phyloP scores from a whole-genome alignment of 23 red algal genomes.

The Pyropia haitanensis region DNA sequence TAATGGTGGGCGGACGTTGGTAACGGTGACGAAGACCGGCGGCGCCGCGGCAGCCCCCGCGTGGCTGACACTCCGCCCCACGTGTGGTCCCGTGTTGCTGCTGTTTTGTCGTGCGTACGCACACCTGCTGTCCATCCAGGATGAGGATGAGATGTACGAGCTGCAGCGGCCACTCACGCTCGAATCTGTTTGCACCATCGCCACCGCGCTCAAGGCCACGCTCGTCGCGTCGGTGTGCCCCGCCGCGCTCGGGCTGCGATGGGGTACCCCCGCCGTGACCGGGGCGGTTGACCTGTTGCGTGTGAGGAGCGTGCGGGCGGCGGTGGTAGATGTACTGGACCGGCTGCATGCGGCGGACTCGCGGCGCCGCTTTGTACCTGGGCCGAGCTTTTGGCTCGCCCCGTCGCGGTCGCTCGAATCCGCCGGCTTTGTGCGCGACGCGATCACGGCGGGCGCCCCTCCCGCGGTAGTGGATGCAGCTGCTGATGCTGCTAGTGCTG shows the following conservation, averaged over 20 bases:
- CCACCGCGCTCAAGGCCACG: constrained; percentile 37
- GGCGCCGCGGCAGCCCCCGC: too few species aligned
- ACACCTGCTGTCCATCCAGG: constrained; percentile 49
- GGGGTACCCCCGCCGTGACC: too few species aligned
- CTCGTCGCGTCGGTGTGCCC: too few species aligned
- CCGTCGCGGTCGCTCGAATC: constrained; percentile 35
- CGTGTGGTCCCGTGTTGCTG: constrained; percentile 11
- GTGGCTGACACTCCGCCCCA: too few species aligned
- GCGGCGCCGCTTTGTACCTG: constrained; percentile 26
- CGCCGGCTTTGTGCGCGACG: constrained; percentile 25
- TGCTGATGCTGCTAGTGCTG: not conserved
- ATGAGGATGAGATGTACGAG: constrained; percentile 61
- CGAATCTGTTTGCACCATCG: constrained; percentile 25
- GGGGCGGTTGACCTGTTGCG: too few species aligned
- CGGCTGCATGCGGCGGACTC: constrained; percentile 46
- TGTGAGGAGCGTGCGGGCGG: not conserved
- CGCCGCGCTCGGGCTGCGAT: too few species aligned
- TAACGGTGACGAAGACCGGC: too few species aligned
- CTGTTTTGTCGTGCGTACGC: constrained; percentile 45
- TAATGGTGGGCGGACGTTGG: too few species aligned
- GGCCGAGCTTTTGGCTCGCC: constrained; percentile 42
- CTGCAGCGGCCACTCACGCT: constrained; percentile 27
- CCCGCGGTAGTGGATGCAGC: constrained; percentile 6
- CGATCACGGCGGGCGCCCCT: constrained; percentile 32
- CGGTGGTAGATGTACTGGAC: constrained; percentile 13